Evolutionary conservation across 805 yeast species (phyloP), one percentile per base, ranked within the genome.

Genomic region (Schwanniomyces yamadae): DNA sequence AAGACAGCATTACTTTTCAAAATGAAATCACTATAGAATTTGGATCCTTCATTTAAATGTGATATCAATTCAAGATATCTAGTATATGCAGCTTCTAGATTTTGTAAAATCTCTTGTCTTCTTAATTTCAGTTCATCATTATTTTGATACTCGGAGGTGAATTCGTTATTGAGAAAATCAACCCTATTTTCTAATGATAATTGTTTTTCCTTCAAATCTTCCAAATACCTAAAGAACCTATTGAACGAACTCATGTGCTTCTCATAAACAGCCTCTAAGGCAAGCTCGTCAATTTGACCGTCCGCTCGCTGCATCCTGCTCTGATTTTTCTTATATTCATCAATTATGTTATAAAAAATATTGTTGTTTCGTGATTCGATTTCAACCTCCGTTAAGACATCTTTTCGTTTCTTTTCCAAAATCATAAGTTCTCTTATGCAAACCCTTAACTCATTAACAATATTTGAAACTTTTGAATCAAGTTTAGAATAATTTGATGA

Each of bases 11-110:
- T 60, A 5, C 77, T 69, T 34, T 74, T 73, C 6, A 55, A 56
- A 20, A 71, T 60, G 41, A 86, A 75, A 35, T 80, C 83, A 24
- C 69, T 69, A 61, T 90, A 90, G 52, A 89, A 89, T 36, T 71
- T 70, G 0, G 75, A 49, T 0, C 95, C 96, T 47, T 83, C 84
- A 20, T 71, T 71, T 18, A 87, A 54, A 50, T 85, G 83, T 4
- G 69, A 62, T 12, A 71, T 56, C 2, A 86, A 68, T 47, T 83
- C 86, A 19, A 69, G 56, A 48, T 68, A 82, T 31, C 75, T 70
- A 25, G 63, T 55, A 43, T 68, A 75, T 1, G 73, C 75, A 4
- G 65, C 55, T 36, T 78, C 83, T 19, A 84, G 54, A 1, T 56
- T 60, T 36, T 76, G 78, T 28, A 84, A 55, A 1, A 75, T 73